Evolutionary conservation across 164 flowering plant genomes (phyloP).

Genomic region (Nelumbo lutea): DNA sequence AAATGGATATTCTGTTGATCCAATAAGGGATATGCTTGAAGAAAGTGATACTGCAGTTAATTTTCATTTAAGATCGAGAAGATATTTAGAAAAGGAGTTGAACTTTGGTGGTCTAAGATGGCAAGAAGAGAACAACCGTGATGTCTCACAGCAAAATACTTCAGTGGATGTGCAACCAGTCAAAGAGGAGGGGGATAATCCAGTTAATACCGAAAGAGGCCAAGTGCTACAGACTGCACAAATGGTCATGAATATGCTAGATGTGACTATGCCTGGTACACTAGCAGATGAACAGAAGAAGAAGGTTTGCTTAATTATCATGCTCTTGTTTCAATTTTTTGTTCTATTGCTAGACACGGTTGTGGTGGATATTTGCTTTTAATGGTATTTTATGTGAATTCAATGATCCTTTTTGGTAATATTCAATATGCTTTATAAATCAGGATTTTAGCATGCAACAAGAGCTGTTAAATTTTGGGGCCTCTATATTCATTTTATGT

Average conservation of each 20-base stretch:
- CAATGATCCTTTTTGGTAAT: not conserved
- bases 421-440: not conserved
- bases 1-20: conserved; percentile 25
- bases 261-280: conserved; percentile 75
- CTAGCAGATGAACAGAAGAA: conserved; percentile 68
- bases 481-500: too few relatives aligned
- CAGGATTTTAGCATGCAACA: too few relatives aligned
- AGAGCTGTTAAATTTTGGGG: too few relatives aligned
- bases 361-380: not conserved
- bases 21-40: conserved; percentile 19
- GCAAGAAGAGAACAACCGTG: conserved; percentile 21
- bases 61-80: conserved; percentile 11
- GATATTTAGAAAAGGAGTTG: conserved; percentile 12
- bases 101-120: conserved; percentile 13
- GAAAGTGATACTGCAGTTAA: conserved; percentile 20
- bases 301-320: conserved; percentile 42
- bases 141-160: conserved; percentile 19
- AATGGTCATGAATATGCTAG: conserved; percentile 88
- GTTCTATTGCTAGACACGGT: not conserved
- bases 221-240: conserved; percentile 69
- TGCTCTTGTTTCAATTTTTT: not conserved
- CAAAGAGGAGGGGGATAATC: conserved; percentile 23
- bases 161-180: conserved; percentile 30
- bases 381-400: not conserved
- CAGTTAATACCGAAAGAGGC: conserved; percentile 48